Conservation (phyloP, 179 eudicot species). For the Gypsophila paniculata region DNA sequence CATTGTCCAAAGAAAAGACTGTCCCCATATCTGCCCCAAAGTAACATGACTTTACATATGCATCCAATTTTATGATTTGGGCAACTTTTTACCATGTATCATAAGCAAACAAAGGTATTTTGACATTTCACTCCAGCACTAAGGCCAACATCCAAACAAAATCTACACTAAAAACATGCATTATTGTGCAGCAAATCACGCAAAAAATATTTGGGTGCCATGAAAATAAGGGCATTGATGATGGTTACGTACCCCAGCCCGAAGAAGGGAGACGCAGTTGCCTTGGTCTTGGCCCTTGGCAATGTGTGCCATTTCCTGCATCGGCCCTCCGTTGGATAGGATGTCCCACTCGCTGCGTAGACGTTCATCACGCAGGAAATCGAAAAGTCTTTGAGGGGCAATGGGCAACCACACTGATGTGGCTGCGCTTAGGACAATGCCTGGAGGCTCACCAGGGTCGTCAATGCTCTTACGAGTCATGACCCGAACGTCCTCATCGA, state of each 20-base stretch:
- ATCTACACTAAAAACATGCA: neutral
- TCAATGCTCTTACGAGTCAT: constrained; percentile 90
- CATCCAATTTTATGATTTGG: constrained; percentile 42
- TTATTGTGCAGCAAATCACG: constrained; percentile 12
- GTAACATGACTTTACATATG: constrained; percentile 37
- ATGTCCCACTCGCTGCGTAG: constrained; percentile 91
- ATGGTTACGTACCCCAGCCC: constrained; percentile 60
- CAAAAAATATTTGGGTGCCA: neutral
- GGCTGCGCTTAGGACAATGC: constrained; percentile 83
- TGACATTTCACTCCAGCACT: constrained; percentile 37
- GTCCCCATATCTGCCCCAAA: constrained; percentile 30
- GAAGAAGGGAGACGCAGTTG: constrained; percentile 89
- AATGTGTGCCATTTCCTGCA: constrained; percentile 99
- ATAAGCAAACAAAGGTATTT: constrained; percentile 24
- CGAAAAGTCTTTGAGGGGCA: constrained; percentile 72
- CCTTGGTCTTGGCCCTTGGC: constrained; percentile 96
- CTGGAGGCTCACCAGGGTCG: constrained; percentile 94
- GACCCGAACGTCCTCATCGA: constrained; percentile 80
- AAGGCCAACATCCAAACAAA: constrained; percentile 24
- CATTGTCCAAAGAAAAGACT: constrained; percentile 5
- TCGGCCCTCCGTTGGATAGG: constrained; percentile 87
- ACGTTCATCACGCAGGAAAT: constrained; percentile 79
- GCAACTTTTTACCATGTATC: constrained; percentile 22
- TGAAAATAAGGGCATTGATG: neutral
- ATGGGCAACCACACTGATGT: constrained; percentile 94